Conservation (phyloP, 1,139 yeast genomes). For the Nakaseomyces uthaithaninus region DNA sequence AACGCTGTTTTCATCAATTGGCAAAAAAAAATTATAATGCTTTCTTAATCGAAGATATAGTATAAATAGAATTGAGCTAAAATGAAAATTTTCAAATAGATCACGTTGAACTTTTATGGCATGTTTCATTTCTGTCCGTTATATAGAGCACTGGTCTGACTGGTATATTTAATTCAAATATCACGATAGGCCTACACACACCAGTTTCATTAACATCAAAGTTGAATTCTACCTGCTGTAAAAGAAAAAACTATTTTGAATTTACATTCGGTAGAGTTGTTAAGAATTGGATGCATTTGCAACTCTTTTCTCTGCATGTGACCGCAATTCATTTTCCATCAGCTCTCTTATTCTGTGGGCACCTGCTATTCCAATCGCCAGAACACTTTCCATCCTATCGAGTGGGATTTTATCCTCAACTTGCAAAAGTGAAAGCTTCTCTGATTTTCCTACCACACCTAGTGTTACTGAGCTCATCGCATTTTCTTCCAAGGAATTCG, state of each 20-base stretch:
- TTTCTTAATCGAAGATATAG: no score
- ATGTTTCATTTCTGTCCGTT: no score
- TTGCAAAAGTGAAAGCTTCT: conserved; percentile 63
- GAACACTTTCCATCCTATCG: conserved; percentile 65
- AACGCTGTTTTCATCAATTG: conserved; percentile 30
- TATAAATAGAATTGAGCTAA: no score
- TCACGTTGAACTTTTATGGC: no score
- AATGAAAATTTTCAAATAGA: no score
- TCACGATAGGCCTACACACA: no score
- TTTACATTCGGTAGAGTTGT: neutral
- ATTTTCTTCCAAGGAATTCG: conserved; percentile 72
- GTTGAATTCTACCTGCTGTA: no score
- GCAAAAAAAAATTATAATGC: conserved; percentile 23
- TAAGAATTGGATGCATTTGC: conserved; percentile 25
- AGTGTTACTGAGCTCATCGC: conserved; percentile 76
- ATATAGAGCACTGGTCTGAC: no score
- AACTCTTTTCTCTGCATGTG: conserved; percentile 48
- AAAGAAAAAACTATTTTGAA: neutral
- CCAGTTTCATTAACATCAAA: no score
- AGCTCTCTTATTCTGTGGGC: conserved; percentile 71
- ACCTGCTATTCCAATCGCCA: conserved; percentile 88
- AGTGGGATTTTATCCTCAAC: conserved; percentile 81
- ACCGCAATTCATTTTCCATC: conserved; percentile 79
- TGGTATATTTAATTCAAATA: no score
- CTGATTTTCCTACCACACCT: conserved; percentile 78